These are phyloP conservation scores for Periconia macrospinosa DNA, from an alignment of 2,329 filamentous ascomycete species.

Conservation along the genomic window DNA sequence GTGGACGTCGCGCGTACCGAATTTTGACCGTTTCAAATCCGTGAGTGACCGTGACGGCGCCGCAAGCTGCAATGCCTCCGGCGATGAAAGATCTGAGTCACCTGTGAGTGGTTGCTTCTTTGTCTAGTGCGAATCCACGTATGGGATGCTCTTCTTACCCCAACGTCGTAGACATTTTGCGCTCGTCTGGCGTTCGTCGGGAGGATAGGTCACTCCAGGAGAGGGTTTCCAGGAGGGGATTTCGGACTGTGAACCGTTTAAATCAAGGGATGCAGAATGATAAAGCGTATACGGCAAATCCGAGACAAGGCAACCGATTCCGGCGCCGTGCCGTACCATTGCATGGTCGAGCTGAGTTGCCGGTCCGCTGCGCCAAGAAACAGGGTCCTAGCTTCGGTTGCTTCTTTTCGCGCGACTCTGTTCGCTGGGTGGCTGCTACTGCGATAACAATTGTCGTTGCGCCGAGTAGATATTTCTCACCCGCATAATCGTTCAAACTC, in stretches of 20 bases:
- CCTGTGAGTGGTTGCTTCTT: neutral
- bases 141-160: slow-evolving; percentile 34
- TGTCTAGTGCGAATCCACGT: neutral
- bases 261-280: too few species aligned
- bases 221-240: too few species aligned
- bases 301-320: too few species aligned
- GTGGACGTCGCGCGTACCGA: slow-evolving; percentile 59
- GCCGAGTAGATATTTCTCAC: neutral
- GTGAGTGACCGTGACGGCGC: slow-evolving; percentile 95
- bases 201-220: too few species aligned
- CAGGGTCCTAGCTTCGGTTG: slow-evolving; percentile 6
- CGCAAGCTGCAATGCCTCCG: slow-evolving; percentile 94
- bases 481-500: neutral
- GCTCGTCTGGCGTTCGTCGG: slow-evolving; percentile 1
- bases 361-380: neutral
- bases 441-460: too few species aligned
- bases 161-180: slow-evolving; percentile 51
- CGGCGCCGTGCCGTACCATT: too few species aligned
- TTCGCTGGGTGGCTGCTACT: too few species aligned
- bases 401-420: too few species aligned
- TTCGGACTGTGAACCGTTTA: too few species aligned
- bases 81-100: slow-evolving; percentile 78
- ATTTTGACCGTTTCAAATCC: slow-evolving; percentile 99
- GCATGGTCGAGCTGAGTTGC: too few species aligned
- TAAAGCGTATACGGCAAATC: too few species aligned